Base-by-base conservation (phyloP, 306 rosid genomes). In the Cyclanthera cordifolia region DNA sequence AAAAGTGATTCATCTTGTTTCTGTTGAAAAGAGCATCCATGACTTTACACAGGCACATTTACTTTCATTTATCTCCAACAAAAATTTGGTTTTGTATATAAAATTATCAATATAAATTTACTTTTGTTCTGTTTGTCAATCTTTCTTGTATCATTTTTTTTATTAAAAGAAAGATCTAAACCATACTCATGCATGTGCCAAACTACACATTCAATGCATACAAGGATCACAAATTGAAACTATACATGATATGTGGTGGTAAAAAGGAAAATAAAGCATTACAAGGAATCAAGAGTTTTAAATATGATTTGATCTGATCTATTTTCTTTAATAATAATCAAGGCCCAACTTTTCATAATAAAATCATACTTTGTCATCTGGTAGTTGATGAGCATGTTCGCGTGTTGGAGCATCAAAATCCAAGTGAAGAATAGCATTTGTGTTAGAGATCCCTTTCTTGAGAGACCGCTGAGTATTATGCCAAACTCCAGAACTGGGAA, bases 371-470 rank as follows among this genome's bases (percentile, higher is more conserved):
- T 82, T 93, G 76, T 93, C 99, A 82, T 87, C 95, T 48, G 93
- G 94, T 72, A 86, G 82, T 48, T 75, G 81, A 81, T 93, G 86
- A 64, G 99, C 94, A 78, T 83, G 86, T 84, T 93, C 99, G 49
- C 99, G 99, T 30, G 99, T 93, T 48, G 96, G 91, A 67, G 99
- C 99, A 81, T 93, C 99, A 71, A 90, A 90, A 77, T 93, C 99
- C 87, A 93, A 75, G 87, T 93, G 99, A 72, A 82, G 91, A 82
- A 93, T 72, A 53, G 82, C 55, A 64, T 87, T 86, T 72, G 75
- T 13, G 73, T 75, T 82, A 70, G 86, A 84, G 63, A 72, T 58
- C 73, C 91, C 91, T 83, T 78, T 93, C 83, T 83, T 86, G 48
- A 93, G 86, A 81, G 82, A 79, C 20, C 90, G 82, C 70, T 90